Conservation (phyloP, 1,139 yeast genomes). For the Protomyces lactucae-debilis region DNA sequence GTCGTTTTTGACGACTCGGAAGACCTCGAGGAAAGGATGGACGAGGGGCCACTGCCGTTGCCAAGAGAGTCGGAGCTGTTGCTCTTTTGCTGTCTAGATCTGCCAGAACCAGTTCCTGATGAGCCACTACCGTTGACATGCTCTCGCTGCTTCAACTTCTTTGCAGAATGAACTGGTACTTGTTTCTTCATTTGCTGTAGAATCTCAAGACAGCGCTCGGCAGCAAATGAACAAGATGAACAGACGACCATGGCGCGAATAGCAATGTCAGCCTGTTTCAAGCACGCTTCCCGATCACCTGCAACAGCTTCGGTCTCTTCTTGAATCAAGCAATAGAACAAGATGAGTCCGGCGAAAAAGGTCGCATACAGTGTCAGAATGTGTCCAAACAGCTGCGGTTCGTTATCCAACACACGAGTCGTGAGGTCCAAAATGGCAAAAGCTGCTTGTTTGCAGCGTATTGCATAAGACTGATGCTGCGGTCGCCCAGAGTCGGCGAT, state of each 20-base stretch:
- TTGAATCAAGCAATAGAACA: constrained; percentile 60
- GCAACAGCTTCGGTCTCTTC: neutral
- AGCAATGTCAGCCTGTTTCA: constrained; percentile 21
- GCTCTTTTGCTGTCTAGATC: neutral
- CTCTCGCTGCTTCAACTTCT: neutral
- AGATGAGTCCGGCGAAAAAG: constrained; percentile 85
- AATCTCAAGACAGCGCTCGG: constrained; percentile 34
- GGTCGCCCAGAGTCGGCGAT: constrained; percentile 56
- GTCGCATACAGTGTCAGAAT: constrained; percentile 91
- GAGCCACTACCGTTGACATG: neutral
- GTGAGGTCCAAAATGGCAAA: constrained; percentile 78
- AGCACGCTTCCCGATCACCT: constrained; percentile 4
- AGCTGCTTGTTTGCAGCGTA: constrained; percentile 55
- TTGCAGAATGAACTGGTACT: constrained; percentile 29
- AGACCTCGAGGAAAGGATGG: neutral
- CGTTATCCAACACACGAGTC: constrained; percentile 70
- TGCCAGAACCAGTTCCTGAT: neutral
- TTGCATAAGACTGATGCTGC: constrained; percentile 78
- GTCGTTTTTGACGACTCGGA: neutral
- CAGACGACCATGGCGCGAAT: constrained; percentile 10
- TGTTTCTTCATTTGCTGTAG: constrained; percentile 34
- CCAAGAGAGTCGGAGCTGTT: neutral
- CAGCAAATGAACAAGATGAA: constrained; percentile 15
- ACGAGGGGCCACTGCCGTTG: neutral
- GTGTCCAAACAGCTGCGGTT: constrained; percentile 76